phyloP scores from a whole-genome alignment of 2,329 filamentous ascomycete genomes.

The Zymoseptoria ardabiliae region DNA sequence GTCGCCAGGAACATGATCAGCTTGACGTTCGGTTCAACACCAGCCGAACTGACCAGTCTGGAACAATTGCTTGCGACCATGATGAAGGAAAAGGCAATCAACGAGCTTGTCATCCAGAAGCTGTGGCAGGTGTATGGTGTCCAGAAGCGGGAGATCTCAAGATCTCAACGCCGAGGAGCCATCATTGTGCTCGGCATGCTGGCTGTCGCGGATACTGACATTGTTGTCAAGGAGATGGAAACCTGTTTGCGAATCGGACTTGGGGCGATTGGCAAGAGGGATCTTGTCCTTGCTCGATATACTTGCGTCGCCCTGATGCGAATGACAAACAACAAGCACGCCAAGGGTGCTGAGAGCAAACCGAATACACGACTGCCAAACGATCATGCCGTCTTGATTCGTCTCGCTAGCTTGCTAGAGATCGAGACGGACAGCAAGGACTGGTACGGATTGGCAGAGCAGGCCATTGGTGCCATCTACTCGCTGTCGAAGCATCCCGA shows the following conservation, averaged over 20 bases:
- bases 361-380: slow-evolving; percentile 72
- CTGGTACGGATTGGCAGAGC: slow-evolving; percentile 88
- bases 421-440: slow-evolving; percentile 85
- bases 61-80: slow-evolving; percentile 94
- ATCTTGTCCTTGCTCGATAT: slow-evolving; percentile 85
- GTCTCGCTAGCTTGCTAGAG: slow-evolving; percentile 77
- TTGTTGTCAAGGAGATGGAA: slow-evolving; percentile 91
- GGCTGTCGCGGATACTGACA: slow-evolving; percentile 82
- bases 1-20: slow-evolving; percentile 98
- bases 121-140: slow-evolving; percentile 97
- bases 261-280: slow-evolving; percentile 68
- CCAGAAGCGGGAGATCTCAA: slow-evolving; percentile 86
- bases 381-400: slow-evolving; percentile 77
- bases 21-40: slow-evolving; percentile 89
- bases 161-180: slow-evolving; percentile 78
- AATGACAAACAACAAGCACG: slow-evolving; percentile 77
- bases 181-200: slow-evolving; percentile 98
- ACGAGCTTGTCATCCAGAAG: slow-evolving; percentile 79
- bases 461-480: slow-evolving; percentile 93
- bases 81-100: slow-evolving; percentile 88
- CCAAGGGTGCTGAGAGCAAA: slow-evolving; percentile 61
- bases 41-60: slow-evolving; percentile 87
- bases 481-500: slow-evolving; percentile 90
- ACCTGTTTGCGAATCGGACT: slow-evolving; percentile 86
- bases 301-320: slow-evolving; percentile 88